A percentile compares a stretch with the other conserved stretches of the same genome.
phyloP scores from a whole-genome alignment of 306 rosid genomes.

The Fragaria iinumae region DNA sequence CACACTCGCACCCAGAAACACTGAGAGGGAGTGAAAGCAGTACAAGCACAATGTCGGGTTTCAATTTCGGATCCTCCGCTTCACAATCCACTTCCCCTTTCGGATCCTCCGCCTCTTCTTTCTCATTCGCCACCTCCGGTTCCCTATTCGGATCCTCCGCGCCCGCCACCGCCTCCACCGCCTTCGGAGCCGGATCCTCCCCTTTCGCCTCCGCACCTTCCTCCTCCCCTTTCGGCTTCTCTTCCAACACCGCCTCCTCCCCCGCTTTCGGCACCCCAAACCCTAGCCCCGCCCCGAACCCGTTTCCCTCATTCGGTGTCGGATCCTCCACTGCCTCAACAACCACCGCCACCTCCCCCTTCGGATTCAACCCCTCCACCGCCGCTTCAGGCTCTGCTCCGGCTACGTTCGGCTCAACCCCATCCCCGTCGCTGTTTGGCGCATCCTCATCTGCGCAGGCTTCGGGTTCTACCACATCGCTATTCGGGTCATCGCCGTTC shows the following conservation, averaged over 20 bases:
- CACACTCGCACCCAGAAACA: not conserved
- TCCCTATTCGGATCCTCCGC: conserved; percentile 34
- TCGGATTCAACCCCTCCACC: not conserved
- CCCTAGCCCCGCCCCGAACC: conserved; percentile 24
- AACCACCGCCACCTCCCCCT: not conserved
- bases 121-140: conserved; percentile 16
- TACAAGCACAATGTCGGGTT: conserved; percentile 57
- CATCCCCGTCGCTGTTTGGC: conserved; percentile 1
- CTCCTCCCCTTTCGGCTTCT: conserved; percentile 7
- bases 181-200: conserved; percentile 18
- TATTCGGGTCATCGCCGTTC: conserved; percentile 5
- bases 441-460: conserved; percentile 8
- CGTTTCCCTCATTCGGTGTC: conserved; percentile 24
- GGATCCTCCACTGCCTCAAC: conserved; percentile 12
- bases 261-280: conserved; percentile 12
- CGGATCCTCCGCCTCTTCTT: conserved; percentile 14
- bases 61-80: conserved; percentile 42
- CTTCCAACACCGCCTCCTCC: not conserved
- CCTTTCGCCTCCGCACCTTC: not conserved
- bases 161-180: conserved; percentile 23
- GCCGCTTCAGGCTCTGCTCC: not conserved
- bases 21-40: not conserved
- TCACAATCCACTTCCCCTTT: conserved; percentile 28
- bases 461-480: conserved; percentile 7
- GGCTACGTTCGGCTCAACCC: not conserved